Evolutionary conservation across 108 stramenopile species (phyloP).

Genomic region (Aureococcus anophagefferens): DNA sequence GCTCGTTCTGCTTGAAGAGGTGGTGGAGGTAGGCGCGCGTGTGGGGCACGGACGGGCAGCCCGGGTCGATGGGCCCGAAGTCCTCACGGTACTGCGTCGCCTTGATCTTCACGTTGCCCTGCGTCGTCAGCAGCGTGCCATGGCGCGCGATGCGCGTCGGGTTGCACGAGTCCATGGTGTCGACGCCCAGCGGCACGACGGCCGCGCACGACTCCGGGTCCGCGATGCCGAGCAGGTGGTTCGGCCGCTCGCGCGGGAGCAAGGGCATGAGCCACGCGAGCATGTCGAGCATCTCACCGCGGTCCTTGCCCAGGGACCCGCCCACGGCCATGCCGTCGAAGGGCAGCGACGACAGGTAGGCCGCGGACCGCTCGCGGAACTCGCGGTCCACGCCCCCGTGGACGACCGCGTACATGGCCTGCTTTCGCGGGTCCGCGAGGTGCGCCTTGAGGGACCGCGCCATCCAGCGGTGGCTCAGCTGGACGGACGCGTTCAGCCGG

Average conservation of each 20-base stretch:
- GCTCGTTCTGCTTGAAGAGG: slow-evolving; percentile 81
- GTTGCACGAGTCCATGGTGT: slow-evolving; percentile 83
- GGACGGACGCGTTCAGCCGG: slow-evolving; percentile 54
- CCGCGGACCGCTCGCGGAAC: slow-evolving; percentile 58
- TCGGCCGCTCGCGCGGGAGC: slow-evolving; percentile 53
- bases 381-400: slow-evolving; percentile 78
- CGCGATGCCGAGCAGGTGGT: slow-evolving; percentile 82
- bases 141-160: slow-evolving; percentile 74
- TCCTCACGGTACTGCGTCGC: slow-evolving; percentile 43
- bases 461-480: slow-evolving; percentile 83
- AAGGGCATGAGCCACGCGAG: slow-evolving; percentile 76
- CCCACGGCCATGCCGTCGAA: slow-evolving; percentile 90
- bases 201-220: slow-evolving; percentile 68
- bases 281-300: slow-evolving; percentile 69
- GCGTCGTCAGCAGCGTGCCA: slow-evolving; percentile 59
- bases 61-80: slow-evolving; percentile 57
- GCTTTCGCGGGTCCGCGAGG: slow-evolving; percentile 58
- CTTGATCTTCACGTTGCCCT: slow-evolving; percentile 54
- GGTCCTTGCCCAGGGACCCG: slow-evolving; percentile 72
- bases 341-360: slow-evolving; percentile 73
- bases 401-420: slow-evolving; percentile 85
- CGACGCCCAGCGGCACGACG: slow-evolving; percentile 65
- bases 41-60: slow-evolving; percentile 62
- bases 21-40: slow-evolving; percentile 82
- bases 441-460: slow-evolving; percentile 58